These are phyloP conservation scores for Candida golubevii DNA, from an alignment of 805 yeast species.

Conservation along the genomic window DNA sequence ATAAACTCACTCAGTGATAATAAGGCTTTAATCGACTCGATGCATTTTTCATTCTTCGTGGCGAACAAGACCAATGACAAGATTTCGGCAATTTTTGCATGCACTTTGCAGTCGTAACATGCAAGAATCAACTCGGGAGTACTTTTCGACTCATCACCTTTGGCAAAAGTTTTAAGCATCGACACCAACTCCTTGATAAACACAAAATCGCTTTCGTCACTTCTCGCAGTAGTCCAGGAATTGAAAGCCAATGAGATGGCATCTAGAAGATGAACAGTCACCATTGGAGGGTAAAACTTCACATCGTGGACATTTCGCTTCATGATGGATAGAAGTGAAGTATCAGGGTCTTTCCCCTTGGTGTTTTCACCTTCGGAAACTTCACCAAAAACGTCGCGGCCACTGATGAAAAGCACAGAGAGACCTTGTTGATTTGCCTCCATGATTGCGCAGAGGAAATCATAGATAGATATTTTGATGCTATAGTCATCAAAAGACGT, in stretches of 20 bases:
- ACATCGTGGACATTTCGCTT: slow-evolving; percentile 52
- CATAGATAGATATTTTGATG: slow-evolving; percentile 54
- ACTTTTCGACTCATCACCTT: slow-evolving; percentile 4
- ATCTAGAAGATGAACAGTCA: slow-evolving; percentile 65
- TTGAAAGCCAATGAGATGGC: slow-evolving; percentile 72
- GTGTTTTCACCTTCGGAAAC: slow-evolving; percentile 17
- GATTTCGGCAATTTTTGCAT: slow-evolving; percentile 70
- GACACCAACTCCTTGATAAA: slow-evolving; percentile 41
- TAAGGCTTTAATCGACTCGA: slow-evolving; percentile 38
- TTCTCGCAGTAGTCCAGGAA: slow-evolving; percentile 67
- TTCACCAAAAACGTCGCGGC: slow-evolving; percentile 46
- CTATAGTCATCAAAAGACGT: slow-evolving; percentile 49
- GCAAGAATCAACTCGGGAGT: slow-evolving; percentile 3
- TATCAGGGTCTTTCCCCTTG: slow-evolving; percentile 11
- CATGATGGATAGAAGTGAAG: slow-evolving; percentile 51
- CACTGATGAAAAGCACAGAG: slow-evolving; percentile 64
- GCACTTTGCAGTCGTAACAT: slow-evolving; percentile 53
- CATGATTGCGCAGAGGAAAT: slow-evolving; percentile 63
- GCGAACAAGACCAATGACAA: slow-evolving; percentile 69
- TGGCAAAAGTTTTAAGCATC: slow-evolving; percentile 15
- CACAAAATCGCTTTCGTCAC: slow-evolving; percentile 45
- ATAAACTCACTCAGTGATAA: slow-evolving; percentile 38
- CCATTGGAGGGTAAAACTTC: slow-evolving; percentile 53
- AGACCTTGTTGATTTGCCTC: slow-evolving; percentile 74
- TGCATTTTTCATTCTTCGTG: slow-evolving; percentile 41